A percentile compares a stretch with the other conserved stretches of the same genome.
phyloP scores from a whole-genome alignment of 495 filamentous ascomycete genomes.

The Tuber calosporum region DNA sequence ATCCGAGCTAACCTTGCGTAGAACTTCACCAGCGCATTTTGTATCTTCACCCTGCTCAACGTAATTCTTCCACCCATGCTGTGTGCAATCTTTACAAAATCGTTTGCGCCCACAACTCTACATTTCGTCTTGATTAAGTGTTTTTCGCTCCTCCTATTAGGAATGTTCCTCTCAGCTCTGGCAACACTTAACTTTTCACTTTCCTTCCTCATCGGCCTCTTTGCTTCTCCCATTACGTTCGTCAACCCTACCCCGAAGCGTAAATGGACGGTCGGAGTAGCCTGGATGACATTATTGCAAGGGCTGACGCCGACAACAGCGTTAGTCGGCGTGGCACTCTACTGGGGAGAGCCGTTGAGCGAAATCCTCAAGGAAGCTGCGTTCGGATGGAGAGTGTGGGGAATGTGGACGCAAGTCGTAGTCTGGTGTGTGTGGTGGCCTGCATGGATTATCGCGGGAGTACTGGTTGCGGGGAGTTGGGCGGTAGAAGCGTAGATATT shows the following conservation, averaged over 20 bases:
- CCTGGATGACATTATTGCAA: conserved; percentile 47
- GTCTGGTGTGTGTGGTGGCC: conserved; percentile 99
- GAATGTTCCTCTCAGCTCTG: conserved; percentile 52
- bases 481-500: conserved; percentile 6
- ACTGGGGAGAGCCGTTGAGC: conserved; percentile 50
- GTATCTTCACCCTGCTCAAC: conserved; percentile 51
- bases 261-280: conserved; percentile 35
- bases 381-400: conserved; percentile 86
- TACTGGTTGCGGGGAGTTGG: conserved; percentile 46
- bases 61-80: conserved; percentile 53
- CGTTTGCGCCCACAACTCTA: conserved; percentile 54
- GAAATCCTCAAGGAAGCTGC: conserved; percentile 65
- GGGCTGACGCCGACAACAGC: conserved; percentile 60
- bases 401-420: conserved; percentile 80
- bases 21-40: conserved; percentile 51
- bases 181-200: conserved; percentile 96
- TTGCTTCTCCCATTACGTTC: conserved; percentile 70
- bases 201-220: conserved; percentile 73
- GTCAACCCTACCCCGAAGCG: conserved; percentile 48
- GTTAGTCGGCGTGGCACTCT: conserved; percentile 49
- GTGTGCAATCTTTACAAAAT: conserved; percentile 49
- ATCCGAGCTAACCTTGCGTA: conserved; percentile 9
- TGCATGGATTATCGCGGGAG: conserved; percentile 68
- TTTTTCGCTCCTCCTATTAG: conserved; percentile 84
- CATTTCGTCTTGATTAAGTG: conserved; percentile 74